Percentiles rank a stretch among this genome's conserved stretches.
phyloP scores from a whole-genome alignment of 2,329 filamentous ascomycete genomes.

The Aspergillus sp. region DNA sequence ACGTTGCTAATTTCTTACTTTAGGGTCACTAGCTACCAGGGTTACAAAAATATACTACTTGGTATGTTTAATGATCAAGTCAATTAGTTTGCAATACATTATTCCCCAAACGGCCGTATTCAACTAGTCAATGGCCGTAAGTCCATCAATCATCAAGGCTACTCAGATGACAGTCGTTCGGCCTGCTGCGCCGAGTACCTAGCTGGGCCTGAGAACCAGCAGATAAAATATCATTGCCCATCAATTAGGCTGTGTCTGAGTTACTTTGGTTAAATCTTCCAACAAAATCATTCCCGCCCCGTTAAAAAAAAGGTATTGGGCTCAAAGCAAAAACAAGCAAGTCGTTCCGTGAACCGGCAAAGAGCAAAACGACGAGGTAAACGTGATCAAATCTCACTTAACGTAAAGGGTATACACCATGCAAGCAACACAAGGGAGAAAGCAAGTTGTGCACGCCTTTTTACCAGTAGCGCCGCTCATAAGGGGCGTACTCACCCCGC shows the following conservation, averaged over 20 bases:
- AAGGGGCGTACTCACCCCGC: slow-evolving; percentile 41
- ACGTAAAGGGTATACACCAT: slow-evolving; percentile 26
- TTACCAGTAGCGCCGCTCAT: slow-evolving; percentile 49
- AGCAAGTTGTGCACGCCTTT: slow-evolving; percentile 14
- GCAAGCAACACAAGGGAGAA: slow-evolving; percentile 17
- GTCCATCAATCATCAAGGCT: slow-evolving; percentile 1
- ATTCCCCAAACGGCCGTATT: background rate
- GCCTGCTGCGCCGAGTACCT: background rate
- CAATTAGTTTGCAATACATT: background rate
- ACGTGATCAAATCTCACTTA: slow-evolving; percentile 10
- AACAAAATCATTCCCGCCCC: background rate
- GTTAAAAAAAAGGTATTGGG: background rate
- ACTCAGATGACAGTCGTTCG: background rate
- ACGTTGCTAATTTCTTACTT: slow-evolving; percentile 6
- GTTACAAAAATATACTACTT: background rate
- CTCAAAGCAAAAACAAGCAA: background rate
- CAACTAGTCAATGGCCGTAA: background rate
- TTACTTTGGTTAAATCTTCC: background rate
- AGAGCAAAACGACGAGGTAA: slow-evolving; percentile 7
- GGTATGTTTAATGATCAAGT: background rate
- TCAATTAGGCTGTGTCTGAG: background rate
- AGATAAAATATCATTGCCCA: slow-evolving; percentile 9
- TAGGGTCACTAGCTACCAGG: background rate
- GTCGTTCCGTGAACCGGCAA: slow-evolving; percentile 5
- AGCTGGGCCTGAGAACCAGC: slow-evolving; percentile 1